These are phyloP conservation scores for Phyllosticta ampelicida DNA, from an alignment of 2,329 filamentous ascomycete species.

Conservation along the genomic window DNA sequence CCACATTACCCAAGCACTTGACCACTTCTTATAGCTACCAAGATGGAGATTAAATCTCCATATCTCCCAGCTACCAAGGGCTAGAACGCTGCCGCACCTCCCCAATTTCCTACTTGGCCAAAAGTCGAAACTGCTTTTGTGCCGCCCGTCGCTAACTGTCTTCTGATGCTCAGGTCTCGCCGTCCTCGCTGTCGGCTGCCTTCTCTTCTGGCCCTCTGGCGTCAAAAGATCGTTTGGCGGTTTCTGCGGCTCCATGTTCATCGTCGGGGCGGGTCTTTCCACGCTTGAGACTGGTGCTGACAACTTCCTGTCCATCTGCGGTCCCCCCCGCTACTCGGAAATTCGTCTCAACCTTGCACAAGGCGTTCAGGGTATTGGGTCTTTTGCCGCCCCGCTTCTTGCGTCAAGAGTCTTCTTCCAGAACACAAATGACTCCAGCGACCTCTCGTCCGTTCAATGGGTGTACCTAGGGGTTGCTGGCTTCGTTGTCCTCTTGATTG, in stretches of 20 bases:
- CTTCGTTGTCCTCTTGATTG: constrained; percentile 47
- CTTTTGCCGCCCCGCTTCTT: constrained; percentile 48
- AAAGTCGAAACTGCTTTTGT: too few species aligned
- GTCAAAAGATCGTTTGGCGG: constrained; percentile 53
- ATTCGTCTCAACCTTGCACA: constrained; percentile 51
- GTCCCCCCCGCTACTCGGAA: constrained; percentile 49
- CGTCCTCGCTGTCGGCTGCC: constrained; percentile 48
- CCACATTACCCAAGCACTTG: too few species aligned
- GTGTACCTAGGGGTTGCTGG: constrained; percentile 53
- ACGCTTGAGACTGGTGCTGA: constrained; percentile 51
- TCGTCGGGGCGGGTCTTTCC: constrained; percentile 49
- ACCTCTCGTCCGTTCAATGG: constrained; percentile 48
- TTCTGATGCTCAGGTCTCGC: constrained; percentile 4
- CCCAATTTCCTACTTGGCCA: too few species aligned
- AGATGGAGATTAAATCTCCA: too few species aligned
- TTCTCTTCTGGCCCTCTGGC: constrained; percentile 47
- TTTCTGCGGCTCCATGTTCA: constrained; percentile 52
- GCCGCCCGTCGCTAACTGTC: too few species aligned
- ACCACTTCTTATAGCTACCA: too few species aligned
- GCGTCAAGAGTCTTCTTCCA: constrained; percentile 47
- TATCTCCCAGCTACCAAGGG: too few species aligned
- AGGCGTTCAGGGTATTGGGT: constrained; percentile 51
- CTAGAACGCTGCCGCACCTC: too few species aligned
- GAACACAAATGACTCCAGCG: constrained; percentile 22
- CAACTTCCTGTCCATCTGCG: constrained; percentile 52